Evolutionary conservation across 2,329 filamentous ascomycete species (phyloP).

Genomic region (Fusarium avenaceum): DNA sequence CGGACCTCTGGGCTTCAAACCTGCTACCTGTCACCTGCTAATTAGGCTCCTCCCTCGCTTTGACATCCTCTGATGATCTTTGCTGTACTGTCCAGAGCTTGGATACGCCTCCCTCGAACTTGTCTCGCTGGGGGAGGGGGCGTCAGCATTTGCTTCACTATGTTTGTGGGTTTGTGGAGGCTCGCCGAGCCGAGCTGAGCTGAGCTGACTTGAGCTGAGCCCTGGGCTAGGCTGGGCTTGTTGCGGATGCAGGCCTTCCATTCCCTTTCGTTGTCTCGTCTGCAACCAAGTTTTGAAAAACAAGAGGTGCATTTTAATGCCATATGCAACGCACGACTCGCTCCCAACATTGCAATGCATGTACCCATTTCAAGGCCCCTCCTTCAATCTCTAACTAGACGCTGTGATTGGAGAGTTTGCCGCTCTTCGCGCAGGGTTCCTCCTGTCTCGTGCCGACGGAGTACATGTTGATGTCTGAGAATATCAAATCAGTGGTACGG

Average conservation of each 20-base stretch:
- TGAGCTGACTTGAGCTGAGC: conserved; percentile 12
- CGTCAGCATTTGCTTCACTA: conserved; percentile 32
- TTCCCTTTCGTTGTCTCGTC: conserved; percentile 20
- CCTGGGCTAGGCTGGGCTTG: conserved; percentile 16
- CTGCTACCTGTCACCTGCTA: too few species aligned
- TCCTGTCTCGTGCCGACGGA: conserved; percentile 4
- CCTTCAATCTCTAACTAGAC: conserved; percentile 1
- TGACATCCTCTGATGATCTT: neutral
- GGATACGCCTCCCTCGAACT: conserved; percentile 13
- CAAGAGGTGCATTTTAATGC: conserved; percentile 10
- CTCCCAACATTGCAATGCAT: conserved; percentile 12
- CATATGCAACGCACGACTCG: conserved; percentile 24
- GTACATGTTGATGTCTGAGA: conserved; percentile 32
- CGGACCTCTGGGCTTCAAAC: neutral
- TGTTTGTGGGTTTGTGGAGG: conserved; percentile 26
- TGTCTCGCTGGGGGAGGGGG: conserved; percentile 8
- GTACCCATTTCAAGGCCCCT: conserved; percentile 21
- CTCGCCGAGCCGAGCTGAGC: conserved; percentile 3
- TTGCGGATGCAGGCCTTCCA: conserved; percentile 2
- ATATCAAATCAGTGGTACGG: conserved; percentile 1
- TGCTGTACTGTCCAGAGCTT: neutral
- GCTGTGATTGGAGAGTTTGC: conserved; percentile 31
- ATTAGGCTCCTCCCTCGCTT: neutral
- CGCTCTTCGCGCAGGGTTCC: conserved; percentile 6
- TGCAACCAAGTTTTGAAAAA: conserved; percentile 19